Evolutionary conservation across 176 grass and related monocot genomes (phyloP).

Genomic region (Olyra latifolia): DNA sequence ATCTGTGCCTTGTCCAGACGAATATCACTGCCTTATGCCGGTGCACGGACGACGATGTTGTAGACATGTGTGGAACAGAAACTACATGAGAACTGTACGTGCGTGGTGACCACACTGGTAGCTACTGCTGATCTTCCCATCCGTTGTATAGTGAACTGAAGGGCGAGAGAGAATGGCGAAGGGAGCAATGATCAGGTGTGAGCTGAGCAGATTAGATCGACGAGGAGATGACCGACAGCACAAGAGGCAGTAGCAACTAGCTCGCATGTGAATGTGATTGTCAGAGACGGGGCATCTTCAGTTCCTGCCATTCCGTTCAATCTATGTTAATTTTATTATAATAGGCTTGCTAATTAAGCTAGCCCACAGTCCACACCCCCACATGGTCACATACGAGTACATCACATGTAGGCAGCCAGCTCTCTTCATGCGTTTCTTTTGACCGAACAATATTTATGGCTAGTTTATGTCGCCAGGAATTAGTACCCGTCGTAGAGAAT

Average conservation of each 20-base stretch:
- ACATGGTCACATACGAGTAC: slow-evolving; percentile 36
- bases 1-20: background rate
- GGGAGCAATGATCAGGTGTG: background rate
- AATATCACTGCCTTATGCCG: background rate
- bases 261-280: slow-evolving; percentile 14
- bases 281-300: background rate
- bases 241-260: background rate
- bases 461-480: background rate
- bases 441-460: background rate
- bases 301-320: slow-evolving; percentile 11
- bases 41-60: background rate
- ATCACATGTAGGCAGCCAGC: background rate
- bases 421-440: background rate
- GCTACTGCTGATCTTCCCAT: background rate
- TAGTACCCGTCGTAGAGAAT: background rate
- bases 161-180: background rate
- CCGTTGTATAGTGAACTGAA: background rate
- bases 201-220: no score
- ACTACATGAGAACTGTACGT: background rate
- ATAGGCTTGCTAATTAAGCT: background rate
- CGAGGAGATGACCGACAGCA: background rate
- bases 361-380: slow-evolving; percentile 1
- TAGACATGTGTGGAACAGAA: background rate
- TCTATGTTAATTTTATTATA: slow-evolving; percentile 3
- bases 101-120: background rate